Evolutionary conservation across 1,284 basidiomycete genomes (phyloP).

Genomic region (Marasmius sp.): DNA sequence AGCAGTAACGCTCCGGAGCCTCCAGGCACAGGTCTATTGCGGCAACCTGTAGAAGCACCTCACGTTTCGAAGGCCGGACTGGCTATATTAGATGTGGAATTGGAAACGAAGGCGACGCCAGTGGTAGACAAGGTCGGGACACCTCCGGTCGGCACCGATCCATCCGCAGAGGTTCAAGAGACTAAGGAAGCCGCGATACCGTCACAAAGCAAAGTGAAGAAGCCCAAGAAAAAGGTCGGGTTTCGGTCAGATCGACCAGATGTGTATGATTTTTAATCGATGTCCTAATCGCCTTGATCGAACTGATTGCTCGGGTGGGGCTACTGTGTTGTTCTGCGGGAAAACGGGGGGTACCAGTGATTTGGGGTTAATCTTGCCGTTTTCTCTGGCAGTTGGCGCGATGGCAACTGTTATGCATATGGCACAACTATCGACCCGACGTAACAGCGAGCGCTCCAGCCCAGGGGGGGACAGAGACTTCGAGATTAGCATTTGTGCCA

Average conservation of each 20-base stretch:
- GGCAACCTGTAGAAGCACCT: neutral
- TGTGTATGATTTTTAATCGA: constrained; percentile 52
- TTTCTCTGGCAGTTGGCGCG: neutral
- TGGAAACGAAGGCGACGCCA: constrained; percentile 16
- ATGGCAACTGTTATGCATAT: neutral
- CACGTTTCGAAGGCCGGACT: constrained; percentile 1
- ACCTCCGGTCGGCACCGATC: neutral
- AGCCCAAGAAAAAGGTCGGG: constrained; percentile 66
- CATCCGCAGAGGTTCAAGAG: neutral
- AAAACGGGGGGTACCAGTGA: too few species aligned
- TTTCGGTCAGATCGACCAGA: constrained; percentile 71
- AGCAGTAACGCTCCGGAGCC: constrained; percentile 18
- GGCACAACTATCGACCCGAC: neutral
- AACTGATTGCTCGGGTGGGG: neutral
- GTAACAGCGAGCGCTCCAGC: neutral
- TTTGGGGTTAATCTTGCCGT: neutral
- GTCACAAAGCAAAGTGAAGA: constrained; percentile 36
- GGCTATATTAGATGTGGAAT: constrained; percentile 24
- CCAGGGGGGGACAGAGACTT: neutral
- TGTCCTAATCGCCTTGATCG: neutral
- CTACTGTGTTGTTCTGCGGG: neutral
- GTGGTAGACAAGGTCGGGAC: neutral
- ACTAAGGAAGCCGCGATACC: constrained; percentile 2
- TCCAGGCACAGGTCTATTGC: too few species aligned
- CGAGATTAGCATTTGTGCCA: too few species aligned